Conservation (phyloP, 108 stramenopile genomes). For the Chaetoceros tenuissimus region DNA sequence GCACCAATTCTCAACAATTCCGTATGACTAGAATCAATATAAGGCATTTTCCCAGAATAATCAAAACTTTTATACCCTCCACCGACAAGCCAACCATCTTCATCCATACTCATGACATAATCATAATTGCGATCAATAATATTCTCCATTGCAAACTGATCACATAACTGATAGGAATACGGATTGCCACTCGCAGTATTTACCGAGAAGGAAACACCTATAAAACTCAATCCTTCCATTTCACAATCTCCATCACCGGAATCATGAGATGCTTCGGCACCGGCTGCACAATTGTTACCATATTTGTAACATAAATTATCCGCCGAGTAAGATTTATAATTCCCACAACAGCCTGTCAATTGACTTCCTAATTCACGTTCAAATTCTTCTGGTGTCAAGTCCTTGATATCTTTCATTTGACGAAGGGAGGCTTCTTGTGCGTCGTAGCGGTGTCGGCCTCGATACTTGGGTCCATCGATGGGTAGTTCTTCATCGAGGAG, state of each 20-base stretch:
- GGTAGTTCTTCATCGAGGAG: slow-evolving; percentile 4
- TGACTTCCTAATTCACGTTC: slow-evolving; percentile 32
- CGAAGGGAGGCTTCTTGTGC: not conserved
- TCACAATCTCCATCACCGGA: slow-evolving; percentile 62
- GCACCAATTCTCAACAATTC: slow-evolving; percentile 80
- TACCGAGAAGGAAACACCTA: slow-evolving; percentile 74
- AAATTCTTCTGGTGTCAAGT: not conserved
- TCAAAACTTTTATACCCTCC: slow-evolving; percentile 89
- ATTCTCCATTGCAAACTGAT: slow-evolving; percentile 89
- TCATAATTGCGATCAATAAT: slow-evolving; percentile 84
- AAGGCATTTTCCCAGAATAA: slow-evolving; percentile 90
- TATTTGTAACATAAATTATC: slow-evolving; percentile 52
- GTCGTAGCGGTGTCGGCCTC: slow-evolving; percentile 1
- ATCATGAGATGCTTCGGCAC: slow-evolving; percentile 70
- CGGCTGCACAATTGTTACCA: slow-evolving; percentile 56
- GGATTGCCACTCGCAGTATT: slow-evolving; percentile 75
- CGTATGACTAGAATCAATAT: slow-evolving; percentile 86
- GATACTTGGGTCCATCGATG: slow-evolving; percentile 15
- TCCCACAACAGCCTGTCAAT: slow-evolving; percentile 66
- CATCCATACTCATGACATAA: slow-evolving; percentile 87
- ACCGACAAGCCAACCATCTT: slow-evolving; percentile 88
- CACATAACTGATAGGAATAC: slow-evolving; percentile 77
- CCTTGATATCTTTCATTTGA: not conserved
- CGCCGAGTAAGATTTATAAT: slow-evolving; percentile 48
- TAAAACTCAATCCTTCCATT: slow-evolving; percentile 73